A percentile compares a stretch with the other conserved stretches of the same genome.
Conservation (phyloP, 805 yeast species). For the Pichia ethanolica region DNA sequence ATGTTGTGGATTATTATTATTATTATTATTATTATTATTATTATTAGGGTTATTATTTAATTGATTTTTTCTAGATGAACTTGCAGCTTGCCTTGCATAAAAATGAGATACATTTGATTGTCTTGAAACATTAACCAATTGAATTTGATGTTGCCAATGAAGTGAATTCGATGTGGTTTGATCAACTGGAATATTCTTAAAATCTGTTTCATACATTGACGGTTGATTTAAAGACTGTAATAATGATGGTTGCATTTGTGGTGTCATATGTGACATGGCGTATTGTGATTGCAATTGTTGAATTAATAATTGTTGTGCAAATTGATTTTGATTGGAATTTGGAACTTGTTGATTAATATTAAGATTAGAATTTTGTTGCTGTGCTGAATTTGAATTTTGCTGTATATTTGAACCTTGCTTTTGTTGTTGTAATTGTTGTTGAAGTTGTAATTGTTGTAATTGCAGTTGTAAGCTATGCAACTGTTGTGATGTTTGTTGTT, state of each 20-base stretch:
- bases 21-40: too few relatives aligned
- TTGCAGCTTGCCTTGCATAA: constrained; percentile 79
- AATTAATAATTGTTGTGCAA: constrained; percentile 26
- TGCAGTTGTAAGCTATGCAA: constrained; percentile 18
- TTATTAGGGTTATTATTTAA: not conserved
- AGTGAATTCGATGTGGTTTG: constrained; percentile 30
- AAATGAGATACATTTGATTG: constrained; percentile 60
- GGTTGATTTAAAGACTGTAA: constrained; percentile 19
- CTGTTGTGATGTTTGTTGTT: constrained; percentile 20
- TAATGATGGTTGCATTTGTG: constrained; percentile 21
- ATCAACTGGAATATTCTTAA: constrained; percentile 28
- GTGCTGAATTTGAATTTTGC: constrained; percentile 18
- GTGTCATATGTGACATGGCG: constrained; percentile 17
- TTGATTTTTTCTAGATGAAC: constrained; percentile 44
- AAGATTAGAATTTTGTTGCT: constrained; percentile 11
- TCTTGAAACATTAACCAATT: constrained; percentile 65
- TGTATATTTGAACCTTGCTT: constrained; percentile 11
- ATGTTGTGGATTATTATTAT: not conserved
- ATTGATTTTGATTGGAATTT: constrained; percentile 16
- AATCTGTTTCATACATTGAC: constrained; percentile 1
- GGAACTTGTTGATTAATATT: constrained; percentile 5
- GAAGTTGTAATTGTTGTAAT: constrained; percentile 20
- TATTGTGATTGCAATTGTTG: constrained; percentile 21
- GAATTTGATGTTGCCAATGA: constrained; percentile 76
- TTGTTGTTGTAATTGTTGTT: constrained; percentile 16